Conservation (phyloP, 139 green algal species). For the Chlorella sp. region DNA sequence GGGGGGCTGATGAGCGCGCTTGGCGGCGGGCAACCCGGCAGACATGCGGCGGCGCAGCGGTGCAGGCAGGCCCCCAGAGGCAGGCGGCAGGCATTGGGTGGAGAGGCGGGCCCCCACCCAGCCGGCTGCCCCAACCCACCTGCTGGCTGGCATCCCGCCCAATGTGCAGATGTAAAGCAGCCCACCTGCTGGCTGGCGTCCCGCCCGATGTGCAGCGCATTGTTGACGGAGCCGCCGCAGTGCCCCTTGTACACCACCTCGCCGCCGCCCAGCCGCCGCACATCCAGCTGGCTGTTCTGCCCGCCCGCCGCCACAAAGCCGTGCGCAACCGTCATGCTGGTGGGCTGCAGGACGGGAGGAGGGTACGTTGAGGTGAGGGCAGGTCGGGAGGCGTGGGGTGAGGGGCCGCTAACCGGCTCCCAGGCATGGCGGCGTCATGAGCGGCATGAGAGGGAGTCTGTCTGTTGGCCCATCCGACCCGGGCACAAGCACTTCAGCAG, state of each 20-base stretch:
- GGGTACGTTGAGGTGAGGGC: neutral
- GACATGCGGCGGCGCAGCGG: neutral
- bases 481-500: too few relatives aligned
- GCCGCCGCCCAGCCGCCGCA: conserved; percentile 33
- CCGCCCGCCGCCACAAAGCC: conserved; percentile 73
- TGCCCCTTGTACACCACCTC: conserved; percentile 52
- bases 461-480: too few relatives aligned
- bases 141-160: conserved; percentile 38
- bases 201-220: conserved; percentile 56
- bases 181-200: conserved; percentile 41
- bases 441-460: too few relatives aligned
- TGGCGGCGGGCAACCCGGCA: neutral
- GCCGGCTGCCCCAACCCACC: neutral
- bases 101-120: too few relatives aligned
- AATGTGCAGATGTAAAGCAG: conserved; percentile 17
- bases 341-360: conserved; percentile 41
- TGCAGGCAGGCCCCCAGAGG: neutral
- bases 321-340: conserved; percentile 72
- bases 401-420: neutral
- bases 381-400: neutral
- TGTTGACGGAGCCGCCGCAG: conserved; percentile 66
- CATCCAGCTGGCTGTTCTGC: conserved; percentile 59
- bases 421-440: neutral
- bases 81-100: too few relatives aligned
- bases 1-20: neutral